phyloP scores from a whole-genome alignment of 495 filamentous ascomycete species.

The Xylaria curta region DNA sequence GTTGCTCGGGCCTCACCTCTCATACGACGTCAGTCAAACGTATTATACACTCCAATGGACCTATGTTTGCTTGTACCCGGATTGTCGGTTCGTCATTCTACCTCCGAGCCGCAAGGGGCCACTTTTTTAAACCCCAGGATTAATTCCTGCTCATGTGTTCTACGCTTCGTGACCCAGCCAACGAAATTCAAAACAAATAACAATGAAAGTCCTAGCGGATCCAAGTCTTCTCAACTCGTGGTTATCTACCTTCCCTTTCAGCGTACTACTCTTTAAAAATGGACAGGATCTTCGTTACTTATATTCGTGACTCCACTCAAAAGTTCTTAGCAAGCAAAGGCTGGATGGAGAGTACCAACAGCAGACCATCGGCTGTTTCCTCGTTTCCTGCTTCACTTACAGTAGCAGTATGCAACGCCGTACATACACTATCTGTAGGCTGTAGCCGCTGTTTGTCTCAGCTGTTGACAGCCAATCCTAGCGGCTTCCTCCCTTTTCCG shows the following conservation, averaged over 20 bases:
- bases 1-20: neutral
- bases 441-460: slow-evolving; percentile 21
- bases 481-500: slow-evolving; percentile 15
- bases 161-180: slow-evolving; percentile 14
- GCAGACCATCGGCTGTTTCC: neutral
- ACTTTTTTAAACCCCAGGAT: slow-evolving; percentile 5
- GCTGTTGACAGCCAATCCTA: slow-evolving; percentile 22
- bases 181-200: slow-evolving; percentile 4
- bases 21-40: neutral
- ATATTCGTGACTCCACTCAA: neutral
- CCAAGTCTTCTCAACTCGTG: neutral
- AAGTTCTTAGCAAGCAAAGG: neutral
- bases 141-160: slow-evolving; percentile 11
- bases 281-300: neutral
- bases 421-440: neutral
- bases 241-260: neutral
- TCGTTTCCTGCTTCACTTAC: neutral
- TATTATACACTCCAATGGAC: neutral
- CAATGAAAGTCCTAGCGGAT: slow-evolving; percentile 19
- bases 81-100: slow-evolving; percentile 14
- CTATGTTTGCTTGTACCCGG: neutral
- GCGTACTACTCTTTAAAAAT: neutral
- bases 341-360: neutral
- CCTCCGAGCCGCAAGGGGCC: slow-evolving; percentile 22
- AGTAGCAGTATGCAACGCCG: neutral